phyloP scores from a whole-genome alignment of 2,329 filamentous ascomycete species.

The Penicillium sp. region DNA sequence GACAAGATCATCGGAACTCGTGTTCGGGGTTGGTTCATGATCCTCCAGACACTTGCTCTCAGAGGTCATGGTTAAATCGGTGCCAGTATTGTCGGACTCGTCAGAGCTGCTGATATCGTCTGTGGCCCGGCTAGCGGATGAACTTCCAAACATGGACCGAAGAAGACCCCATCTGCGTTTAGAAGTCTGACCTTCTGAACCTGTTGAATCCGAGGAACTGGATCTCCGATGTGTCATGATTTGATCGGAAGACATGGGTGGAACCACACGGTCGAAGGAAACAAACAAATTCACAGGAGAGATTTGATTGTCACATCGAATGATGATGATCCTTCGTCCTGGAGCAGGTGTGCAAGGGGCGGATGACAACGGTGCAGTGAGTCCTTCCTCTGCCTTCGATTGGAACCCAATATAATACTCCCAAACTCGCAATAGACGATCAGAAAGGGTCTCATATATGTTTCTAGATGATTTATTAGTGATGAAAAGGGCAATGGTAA shows the following conservation, averaged over 20 bases:
- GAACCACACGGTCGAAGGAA: conserved; percentile 62
- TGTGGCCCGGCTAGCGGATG: conserved; percentile 45
- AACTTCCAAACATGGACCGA: conserved; percentile 50
- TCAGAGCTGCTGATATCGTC: conserved; percentile 43
- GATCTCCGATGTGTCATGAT: conserved; percentile 36
- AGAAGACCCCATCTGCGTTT: conserved; percentile 54
- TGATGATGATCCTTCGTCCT: conserved; percentile 81
- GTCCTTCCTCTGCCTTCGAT: conserved; percentile 61
- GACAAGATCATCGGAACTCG: conserved; percentile 23
- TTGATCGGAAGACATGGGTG: conserved; percentile 35
- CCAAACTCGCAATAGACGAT: conserved; percentile 71
- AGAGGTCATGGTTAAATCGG: conserved; percentile 25
- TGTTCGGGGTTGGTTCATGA: conserved; percentile 22
- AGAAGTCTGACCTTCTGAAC: conserved; percentile 22
- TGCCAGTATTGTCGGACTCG: conserved; percentile 31
- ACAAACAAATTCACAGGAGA: conserved; percentile 56
- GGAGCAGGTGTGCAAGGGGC: conserved; percentile 82
- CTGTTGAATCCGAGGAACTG: conserved; percentile 30
- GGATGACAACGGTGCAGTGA: conserved; percentile 65
- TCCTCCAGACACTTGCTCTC: conserved; percentile 31
- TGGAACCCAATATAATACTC: conserved; percentile 75
- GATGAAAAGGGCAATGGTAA: neutral
- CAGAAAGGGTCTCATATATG: conserved; percentile 67
- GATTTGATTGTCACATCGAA: conserved; percentile 71
- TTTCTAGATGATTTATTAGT: conserved; percentile 50